These are phyloP conservation scores for Helichrysum umbraculigerum DNA, from an alignment of 129 eudicot genomes.

Conservation along the genomic window DNA sequence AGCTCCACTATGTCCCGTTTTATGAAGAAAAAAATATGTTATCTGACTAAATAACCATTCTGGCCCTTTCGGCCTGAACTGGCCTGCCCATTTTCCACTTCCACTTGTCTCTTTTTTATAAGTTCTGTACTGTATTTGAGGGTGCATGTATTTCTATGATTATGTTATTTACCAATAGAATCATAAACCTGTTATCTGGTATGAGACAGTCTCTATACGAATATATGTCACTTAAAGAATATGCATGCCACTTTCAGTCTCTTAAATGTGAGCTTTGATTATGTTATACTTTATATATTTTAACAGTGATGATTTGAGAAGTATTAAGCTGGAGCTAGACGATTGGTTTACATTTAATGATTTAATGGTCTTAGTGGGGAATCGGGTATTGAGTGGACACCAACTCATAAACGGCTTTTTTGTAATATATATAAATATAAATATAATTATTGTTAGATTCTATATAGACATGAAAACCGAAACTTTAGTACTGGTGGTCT, in stretches of 20 bases:
- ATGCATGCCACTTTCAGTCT: not conserved
- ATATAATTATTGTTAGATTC: not conserved
- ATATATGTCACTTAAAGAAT: not conserved
- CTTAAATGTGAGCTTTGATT: not conserved
- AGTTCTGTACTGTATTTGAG: not conserved
- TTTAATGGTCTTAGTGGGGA: not conserved
- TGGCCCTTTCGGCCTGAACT: too few relatives aligned
- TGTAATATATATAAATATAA: not conserved
- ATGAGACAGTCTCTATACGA: not conserved
- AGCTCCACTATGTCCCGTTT: not conserved
- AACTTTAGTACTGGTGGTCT: too few relatives aligned
- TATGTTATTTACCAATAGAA: not conserved
- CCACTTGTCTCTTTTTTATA: not conserved
- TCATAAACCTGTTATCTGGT: not conserved
- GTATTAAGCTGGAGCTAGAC: too few relatives aligned
- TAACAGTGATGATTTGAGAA: too few relatives aligned
- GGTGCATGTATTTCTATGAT: not conserved
- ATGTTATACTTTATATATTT: too few relatives aligned
- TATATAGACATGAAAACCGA: not conserved
- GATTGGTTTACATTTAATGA: not conserved
- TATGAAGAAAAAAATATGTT: not conserved
- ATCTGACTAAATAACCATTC: not conserved
- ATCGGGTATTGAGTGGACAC: not conserved
- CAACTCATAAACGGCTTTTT: not conserved
- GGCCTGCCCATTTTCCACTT: not conserved